These are phyloP conservation scores for Exophiala bonariae DNA, from an alignment of 2,329 filamentous ascomycete genomes.

Conservation along the genomic window DNA sequence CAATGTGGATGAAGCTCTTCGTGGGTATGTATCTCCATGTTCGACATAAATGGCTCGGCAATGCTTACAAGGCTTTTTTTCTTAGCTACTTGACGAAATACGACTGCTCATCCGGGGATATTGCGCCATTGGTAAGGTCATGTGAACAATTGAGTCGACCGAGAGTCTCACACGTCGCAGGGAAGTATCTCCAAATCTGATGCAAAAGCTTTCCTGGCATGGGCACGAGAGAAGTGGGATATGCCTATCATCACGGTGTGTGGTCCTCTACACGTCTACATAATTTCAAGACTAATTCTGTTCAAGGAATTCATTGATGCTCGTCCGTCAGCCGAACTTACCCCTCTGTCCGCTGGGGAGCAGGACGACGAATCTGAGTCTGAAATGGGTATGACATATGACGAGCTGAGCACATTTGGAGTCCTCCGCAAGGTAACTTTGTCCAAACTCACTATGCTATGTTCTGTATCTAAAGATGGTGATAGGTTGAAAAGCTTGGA, in stretches of 20 bases:
- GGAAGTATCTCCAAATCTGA: constrained; percentile 64
- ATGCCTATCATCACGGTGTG: constrained; percentile 52
- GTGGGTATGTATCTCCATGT: constrained; percentile 36
- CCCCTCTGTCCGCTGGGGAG: constrained; percentile 63
- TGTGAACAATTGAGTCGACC: constrained; percentile 15
- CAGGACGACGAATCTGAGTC: constrained; percentile 60
- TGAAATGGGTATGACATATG: constrained; percentile 51
- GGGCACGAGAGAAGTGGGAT: constrained; percentile 58
- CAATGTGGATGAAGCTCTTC: constrained; percentile 58
- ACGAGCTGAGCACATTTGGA: constrained; percentile 55
- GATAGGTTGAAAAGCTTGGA: constrained; percentile 47
- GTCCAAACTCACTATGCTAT: constrained; percentile 26
- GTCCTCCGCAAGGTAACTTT: constrained; percentile 53
- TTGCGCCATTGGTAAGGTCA: constrained; percentile 59
- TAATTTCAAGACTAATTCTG: background rate
- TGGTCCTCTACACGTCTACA: background rate
- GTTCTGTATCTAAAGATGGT: background rate
- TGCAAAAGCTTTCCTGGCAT: constrained; percentile 70
- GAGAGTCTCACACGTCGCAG: constrained; percentile 30
- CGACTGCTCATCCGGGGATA: constrained; percentile 57
- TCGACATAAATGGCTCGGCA: constrained; percentile 16
- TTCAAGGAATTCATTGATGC: constrained; percentile 66
- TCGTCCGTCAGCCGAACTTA: constrained; percentile 62
- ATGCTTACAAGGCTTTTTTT: constrained; percentile 44
- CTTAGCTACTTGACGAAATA: constrained; percentile 69